These are phyloP conservation scores for Phaseolus coccineus DNA, from an alignment of 331 rosid genomes.

Conservation along the genomic window DNA sequence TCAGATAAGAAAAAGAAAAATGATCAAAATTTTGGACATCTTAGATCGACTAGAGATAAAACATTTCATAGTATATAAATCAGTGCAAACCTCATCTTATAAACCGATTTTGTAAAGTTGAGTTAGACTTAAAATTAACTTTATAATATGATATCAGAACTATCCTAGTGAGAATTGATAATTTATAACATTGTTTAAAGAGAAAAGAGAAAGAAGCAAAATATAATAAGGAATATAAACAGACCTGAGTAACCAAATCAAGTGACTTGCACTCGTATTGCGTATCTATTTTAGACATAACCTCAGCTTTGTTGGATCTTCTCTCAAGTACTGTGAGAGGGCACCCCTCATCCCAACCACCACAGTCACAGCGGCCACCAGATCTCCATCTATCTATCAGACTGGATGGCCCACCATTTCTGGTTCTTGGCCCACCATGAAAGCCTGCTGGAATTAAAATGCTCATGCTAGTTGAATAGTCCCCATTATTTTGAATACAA, in stretches of 20 bases:
- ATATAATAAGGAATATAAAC: slow-evolving; percentile 38
- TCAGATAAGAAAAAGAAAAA: no score
- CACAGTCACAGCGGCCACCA: slow-evolving; percentile 89
- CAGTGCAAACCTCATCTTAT: no score
- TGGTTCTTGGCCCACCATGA: slow-evolving; percentile 88
- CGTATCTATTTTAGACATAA: slow-evolving; percentile 47
- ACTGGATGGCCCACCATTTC: slow-evolving; percentile 85
- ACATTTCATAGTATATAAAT: no score
- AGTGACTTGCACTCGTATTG: slow-evolving; percentile 72
- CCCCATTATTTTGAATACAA: slow-evolving; percentile 52
- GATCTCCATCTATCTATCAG: slow-evolving; percentile 92
- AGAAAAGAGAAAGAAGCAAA: not conserved
- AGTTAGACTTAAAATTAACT: no score
- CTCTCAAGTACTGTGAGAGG: slow-evolving; percentile 78
- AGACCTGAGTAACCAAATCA: slow-evolving; percentile 69
- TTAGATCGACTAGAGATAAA: no score
- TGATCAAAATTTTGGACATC: no score
- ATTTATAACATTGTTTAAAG: no score
- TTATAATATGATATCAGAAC: no score
- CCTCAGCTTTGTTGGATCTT: slow-evolving; percentile 51
- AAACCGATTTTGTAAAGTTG: no score
- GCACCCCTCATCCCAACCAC: slow-evolving; percentile 99
- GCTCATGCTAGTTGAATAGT: slow-evolving; percentile 68
- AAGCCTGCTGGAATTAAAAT: slow-evolving; percentile 86
- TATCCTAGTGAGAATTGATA: no score